Base-by-base conservation (phyloP, 768 basidiomycete genomes). In the Boletus sensibilis region DNA sequence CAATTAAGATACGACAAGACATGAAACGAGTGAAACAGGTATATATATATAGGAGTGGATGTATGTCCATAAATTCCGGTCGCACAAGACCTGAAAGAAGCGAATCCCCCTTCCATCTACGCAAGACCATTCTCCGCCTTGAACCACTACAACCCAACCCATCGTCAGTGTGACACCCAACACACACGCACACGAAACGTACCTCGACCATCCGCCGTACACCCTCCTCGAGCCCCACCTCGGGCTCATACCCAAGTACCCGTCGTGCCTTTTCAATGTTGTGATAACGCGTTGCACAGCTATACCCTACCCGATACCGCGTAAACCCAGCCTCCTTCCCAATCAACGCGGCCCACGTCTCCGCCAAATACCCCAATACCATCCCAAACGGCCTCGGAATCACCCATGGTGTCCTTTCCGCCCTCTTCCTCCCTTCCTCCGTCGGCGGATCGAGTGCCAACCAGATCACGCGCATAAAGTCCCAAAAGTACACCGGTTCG, bases 401-500 rank as follows among this genome's bases (percentile, higher is more conserved):
- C 49, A 79, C 73, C 64, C 78, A 77, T 14, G 71, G 33, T 62
- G 60, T 35, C 69, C 72, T 57, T 73, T 75, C 55, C 53, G 68
- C 66, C 21, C 74, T 69, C 63, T 82, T 79, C 60, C 77, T 76
- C 7, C 81, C 83, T 13, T 60, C 59, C 14, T 66, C 66, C 2
- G 71, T 74, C n/a, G 75, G 72, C 46, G 77, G 75, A 67, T 85
- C 84, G 52, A 90, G 79, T 21, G 80, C 78, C 29, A 79, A 74
- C 93, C 92, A 98, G n/a, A 97, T 74, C 3, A 81, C 73, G 7
- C 92, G 82, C 31, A 86, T 79, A 66, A 96, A 87, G 74, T 97
- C 94, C 96, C 96, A 99, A 77, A 98, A 98, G 73, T 92, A 92
- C 53, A 87, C 80, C 3, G 95, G 96, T 68, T 98, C 95, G 59